Percentiles rank a stretch among this genome's conserved stretches.
phyloP scores from a whole-genome alignment of 345 rosid species.

The Bruguiera gymnorhiza region DNA sequence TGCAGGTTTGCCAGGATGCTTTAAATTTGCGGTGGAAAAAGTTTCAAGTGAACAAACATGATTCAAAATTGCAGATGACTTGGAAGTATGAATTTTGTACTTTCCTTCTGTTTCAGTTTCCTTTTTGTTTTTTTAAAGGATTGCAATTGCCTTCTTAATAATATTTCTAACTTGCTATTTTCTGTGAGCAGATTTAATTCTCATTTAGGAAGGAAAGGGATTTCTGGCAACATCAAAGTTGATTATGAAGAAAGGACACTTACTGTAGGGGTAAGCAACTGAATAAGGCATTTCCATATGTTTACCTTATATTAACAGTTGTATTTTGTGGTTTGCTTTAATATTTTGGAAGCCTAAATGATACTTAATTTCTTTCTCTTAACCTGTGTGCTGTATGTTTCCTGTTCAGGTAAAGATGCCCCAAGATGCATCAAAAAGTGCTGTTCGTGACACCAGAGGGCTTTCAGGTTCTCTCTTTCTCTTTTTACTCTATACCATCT shows the following conservation, averaged over 20 bases:
- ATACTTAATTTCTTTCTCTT: not conserved
- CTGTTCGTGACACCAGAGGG: slow-evolving; percentile 84
- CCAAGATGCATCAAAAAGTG: slow-evolving; percentile 77
- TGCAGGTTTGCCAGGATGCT: slow-evolving; percentile 69
- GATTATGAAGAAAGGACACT: slow-evolving; percentile 72
- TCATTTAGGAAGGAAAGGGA: slow-evolving; percentile 84
- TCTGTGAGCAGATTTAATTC: slow-evolving; percentile 57
- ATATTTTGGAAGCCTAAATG: no score
- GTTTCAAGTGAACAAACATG: slow-evolving; percentile 58
- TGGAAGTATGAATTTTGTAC: slow-evolving; percentile 60
- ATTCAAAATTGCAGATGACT: slow-evolving; percentile 63
- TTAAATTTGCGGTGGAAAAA: slow-evolving; percentile 57
- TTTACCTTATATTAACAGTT: not conserved
- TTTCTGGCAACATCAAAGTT: slow-evolving; percentile 74
- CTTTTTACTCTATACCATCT: not conserved
- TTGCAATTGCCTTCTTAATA: not conserved
- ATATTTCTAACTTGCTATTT: slow-evolving; percentile 15
- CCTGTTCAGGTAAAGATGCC: slow-evolving; percentile 87
- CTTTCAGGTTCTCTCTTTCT: slow-evolving; percentile 65
- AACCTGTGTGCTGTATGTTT: slow-evolving; percentile 1
- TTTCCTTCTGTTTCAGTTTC: not conserved
- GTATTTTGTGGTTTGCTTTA: not conserved
- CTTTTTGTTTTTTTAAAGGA: slow-evolving; percentile 4
- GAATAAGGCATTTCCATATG: slow-evolving; percentile 1
- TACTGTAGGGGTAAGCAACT: slow-evolving; percentile 60